Base-by-base conservation (phyloP, 495 filamentous ascomycete genomes). In the Rhypophila decipiens region DNA sequence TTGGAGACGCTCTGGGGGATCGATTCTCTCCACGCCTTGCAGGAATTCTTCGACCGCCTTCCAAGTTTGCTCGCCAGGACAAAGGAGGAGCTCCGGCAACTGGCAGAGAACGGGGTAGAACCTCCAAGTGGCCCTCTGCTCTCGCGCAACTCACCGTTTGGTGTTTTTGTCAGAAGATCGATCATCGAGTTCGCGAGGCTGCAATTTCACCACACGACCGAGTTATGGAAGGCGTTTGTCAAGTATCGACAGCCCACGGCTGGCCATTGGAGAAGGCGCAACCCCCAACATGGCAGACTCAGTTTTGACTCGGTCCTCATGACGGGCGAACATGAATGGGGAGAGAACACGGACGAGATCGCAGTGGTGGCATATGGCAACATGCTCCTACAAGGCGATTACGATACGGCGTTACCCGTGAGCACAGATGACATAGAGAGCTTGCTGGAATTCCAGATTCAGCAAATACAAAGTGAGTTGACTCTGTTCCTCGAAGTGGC, bases 401-500 rank as follows among this genome's bases (percentile, higher is more conserved):
- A 62, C 5, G 69, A 70, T 9, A 46, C 48, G 11, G 56, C 60
- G 5, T 38, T 67, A 24, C 62, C 66, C 4, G 69, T 88, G 39
- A 93, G 88, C 56, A 80, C 80, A 0, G 86, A 95, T 49, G 91
- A 96, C 59, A 75, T 95, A 9, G 88, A 95, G 61, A 80, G 80
- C 17, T 67, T 95, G 34, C 55, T 96, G 19, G 89, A 95, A 49
- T 93, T 89, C 52, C 90, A 96, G 64, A 80, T 96, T 22, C 82
- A 85, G 39, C 80, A 85, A 59, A 77, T 95, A 63, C 90, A 96
- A 61, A 86, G 88, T 87, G 73, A 52, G 80, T 69, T 10, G 1
- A 35, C 27, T 15, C 8, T 7, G 3, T n/a, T 37, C n/a, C 17
- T 4, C 21, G 22, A 9, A 22, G 4, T 24, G 13, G 13, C 39